These are phyloP conservation scores for Paspalum vaginatum DNA, from an alignment of 176 grass and related monocot species.

Conservation along the genomic window DNA sequence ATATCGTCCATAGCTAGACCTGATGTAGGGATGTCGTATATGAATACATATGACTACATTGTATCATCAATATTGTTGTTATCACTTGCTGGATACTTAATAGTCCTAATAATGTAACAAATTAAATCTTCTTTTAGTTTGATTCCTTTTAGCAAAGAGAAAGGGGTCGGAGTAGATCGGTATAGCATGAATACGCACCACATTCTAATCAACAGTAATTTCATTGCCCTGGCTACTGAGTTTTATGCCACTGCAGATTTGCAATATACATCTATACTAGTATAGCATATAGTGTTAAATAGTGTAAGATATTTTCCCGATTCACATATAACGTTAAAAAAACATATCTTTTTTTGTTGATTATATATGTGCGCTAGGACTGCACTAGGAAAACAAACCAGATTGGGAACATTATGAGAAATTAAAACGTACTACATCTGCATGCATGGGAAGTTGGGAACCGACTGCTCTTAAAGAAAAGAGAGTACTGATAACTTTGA, in stretches of 20 bases:
- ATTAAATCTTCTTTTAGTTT: background rate
- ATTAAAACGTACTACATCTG: background rate
- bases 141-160: background rate
- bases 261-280: background rate
- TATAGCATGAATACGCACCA: slow-evolving; percentile 4
- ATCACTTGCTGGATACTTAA: background rate
- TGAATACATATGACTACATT: background rate
- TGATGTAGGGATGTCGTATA: background rate
- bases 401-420: background rate
- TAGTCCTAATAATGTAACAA: background rate
- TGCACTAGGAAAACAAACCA: background rate
- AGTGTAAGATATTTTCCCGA: background rate
- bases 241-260: slow-evolving; percentile 6
- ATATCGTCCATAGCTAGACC: background rate
- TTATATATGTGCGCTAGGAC: background rate
- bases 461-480: slow-evolving; percentile 10
- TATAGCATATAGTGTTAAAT: background rate
- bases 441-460: slow-evolving; percentile 18
- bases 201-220: background rate
- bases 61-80: background rate
- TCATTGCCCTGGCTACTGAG: background rate
- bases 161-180: too few relatives aligned
- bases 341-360: background rate
- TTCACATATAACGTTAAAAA: background rate
- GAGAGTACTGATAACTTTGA: background rate